These are phyloP conservation scores for Dioscorea alata DNA, from an alignment of 106 monocot genomes.

Conservation along the genomic window DNA sequence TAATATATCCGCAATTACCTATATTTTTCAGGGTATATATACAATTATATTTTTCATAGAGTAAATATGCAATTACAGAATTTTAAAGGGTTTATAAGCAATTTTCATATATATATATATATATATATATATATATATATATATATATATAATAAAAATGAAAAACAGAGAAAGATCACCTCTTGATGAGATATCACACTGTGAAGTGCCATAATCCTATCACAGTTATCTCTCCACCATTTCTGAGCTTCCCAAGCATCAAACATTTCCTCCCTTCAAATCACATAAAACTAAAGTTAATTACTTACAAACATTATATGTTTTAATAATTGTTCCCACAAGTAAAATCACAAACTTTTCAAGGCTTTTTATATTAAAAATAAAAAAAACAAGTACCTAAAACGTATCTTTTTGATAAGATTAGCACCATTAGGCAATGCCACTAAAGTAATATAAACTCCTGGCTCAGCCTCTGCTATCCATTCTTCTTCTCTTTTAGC, in stretches of 20 bases:
- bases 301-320: too few relatives aligned
- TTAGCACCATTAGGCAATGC: conserved; percentile 26
- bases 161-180: conserved; percentile 10
- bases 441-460: conserved; percentile 38
- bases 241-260: conserved; percentile 28
- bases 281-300: neutral
- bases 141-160: too few relatives aligned
- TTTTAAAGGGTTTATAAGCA: too few relatives aligned
- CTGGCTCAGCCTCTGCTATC: conserved; percentile 47
- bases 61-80: too few relatives aligned
- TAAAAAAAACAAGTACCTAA: conserved; percentile 22
- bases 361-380: too few relatives aligned
- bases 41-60: too few relatives aligned
- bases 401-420: conserved; percentile 33
- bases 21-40: too few relatives aligned
- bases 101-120: too few relatives aligned
- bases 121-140: too few relatives aligned
- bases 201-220: conserved; percentile 39
- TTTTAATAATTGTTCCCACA: too few relatives aligned
- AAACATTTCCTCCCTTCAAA: conserved; percentile 35
- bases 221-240: conserved; percentile 57
- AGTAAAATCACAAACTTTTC: too few relatives aligned
- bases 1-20: too few relatives aligned
- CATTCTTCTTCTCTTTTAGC: conserved; percentile 28
- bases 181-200: conserved; percentile 38